A percentile compares a stretch with the other conserved stretches of the same genome.
Conservation (phyloP, 768 basidiomycete species). For the Tylopilus sp. region DNA sequence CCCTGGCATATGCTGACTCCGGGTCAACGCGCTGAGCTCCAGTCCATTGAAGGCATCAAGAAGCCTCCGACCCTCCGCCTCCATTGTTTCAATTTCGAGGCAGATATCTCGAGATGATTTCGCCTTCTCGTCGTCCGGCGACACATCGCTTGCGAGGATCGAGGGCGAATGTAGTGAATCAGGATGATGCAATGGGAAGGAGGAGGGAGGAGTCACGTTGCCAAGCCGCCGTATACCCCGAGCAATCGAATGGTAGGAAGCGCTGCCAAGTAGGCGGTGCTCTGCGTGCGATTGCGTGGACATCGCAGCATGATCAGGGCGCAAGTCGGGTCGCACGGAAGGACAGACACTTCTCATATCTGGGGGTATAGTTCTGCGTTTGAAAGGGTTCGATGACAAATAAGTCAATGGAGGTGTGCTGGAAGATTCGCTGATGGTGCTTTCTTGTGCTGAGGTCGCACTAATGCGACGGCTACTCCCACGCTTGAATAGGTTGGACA, state of each 20-base stretch:
- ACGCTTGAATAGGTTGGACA: slow-evolving; percentile 52
- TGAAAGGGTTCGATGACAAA: slow-evolving; percentile 33
- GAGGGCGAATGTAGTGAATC: slow-evolving; percentile 38
- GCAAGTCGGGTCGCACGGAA: slow-evolving; percentile 31
- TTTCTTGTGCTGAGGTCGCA: slow-evolving; percentile 40
- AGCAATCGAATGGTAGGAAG: slow-evolving; percentile 41
- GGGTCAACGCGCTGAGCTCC: slow-evolving; percentile 64
- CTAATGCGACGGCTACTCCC: slow-evolving; percentile 37
- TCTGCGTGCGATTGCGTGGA: slow-evolving; percentile 43
- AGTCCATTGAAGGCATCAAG: slow-evolving; percentile 80
- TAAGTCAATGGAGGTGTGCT: slow-evolving; percentile 37
- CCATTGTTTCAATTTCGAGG: slow-evolving; percentile 62
- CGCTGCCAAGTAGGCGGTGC: slow-evolving; percentile 16
- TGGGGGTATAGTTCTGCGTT: slow-evolving; percentile 44
- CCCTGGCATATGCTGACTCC: slow-evolving; percentile 25
- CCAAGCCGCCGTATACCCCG: slow-evolving; percentile 45
- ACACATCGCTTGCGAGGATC: slow-evolving; percentile 33
- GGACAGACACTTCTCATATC: slow-evolving; percentile 32
- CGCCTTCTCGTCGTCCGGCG: slow-evolving; percentile 52
- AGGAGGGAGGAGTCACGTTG: slow-evolving; percentile 51
- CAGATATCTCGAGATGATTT: slow-evolving; percentile 62
- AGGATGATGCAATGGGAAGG: slow-evolving; percentile 37
- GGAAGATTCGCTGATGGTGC: slow-evolving; percentile 41
- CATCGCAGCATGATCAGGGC: slow-evolving; percentile 38
- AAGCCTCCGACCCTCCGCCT: slow-evolving; percentile 65